Evolutionary conservation across 805 yeast species (phyloP), one percentile per base, ranked within the genome.

Genomic region (Spencermartinsiella europaea): DNA sequence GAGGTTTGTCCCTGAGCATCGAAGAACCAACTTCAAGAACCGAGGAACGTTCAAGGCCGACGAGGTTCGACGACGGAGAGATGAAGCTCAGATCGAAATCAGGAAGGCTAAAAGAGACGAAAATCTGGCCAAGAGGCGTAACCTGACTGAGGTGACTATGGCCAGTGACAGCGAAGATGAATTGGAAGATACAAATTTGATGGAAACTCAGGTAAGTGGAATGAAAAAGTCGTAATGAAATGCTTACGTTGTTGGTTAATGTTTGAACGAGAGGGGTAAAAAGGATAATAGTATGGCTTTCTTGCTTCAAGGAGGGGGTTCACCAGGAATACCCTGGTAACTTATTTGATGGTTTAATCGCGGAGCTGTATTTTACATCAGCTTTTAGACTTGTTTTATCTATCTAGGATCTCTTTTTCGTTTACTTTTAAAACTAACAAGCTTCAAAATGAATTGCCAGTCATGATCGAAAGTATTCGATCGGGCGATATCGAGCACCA

Each of bases 61-160:
- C 65, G 99, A 93, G 74, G 80, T 93, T 60, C 86, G 99, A 69
- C 89, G 98, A 68, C 85, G 99, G 66, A 84, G 98, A 68, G 99
- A 91, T 67, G 95, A 86, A 48, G 96, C 91, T 61, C 97, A 91
- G 69, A 95, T 93, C 50, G 98, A 90, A 66, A 76, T 93, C 61
- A 80, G 99, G 71, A 93, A 95, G 72, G 95, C 90, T 52, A 90
- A 90, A 68, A 81, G 99, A 64, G 99, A 93, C 65, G 98, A 93
- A 66, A 85, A 86, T 47, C 75, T 93, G 57, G 82, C 95, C 34
- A 93, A 93, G 72, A 84, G 98, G 74, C 83, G 99, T 72, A 71
- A 44, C 69, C 68, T 25, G 58, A 67, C 15, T 16, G 28, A 10
- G 31, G 64, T 44, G 31, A 51, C 49, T 21, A 22, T 67, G 48